Evolutionary conservation across 139 green algal species (phyloP).

Genomic region (Closterium sp.): DNA sequence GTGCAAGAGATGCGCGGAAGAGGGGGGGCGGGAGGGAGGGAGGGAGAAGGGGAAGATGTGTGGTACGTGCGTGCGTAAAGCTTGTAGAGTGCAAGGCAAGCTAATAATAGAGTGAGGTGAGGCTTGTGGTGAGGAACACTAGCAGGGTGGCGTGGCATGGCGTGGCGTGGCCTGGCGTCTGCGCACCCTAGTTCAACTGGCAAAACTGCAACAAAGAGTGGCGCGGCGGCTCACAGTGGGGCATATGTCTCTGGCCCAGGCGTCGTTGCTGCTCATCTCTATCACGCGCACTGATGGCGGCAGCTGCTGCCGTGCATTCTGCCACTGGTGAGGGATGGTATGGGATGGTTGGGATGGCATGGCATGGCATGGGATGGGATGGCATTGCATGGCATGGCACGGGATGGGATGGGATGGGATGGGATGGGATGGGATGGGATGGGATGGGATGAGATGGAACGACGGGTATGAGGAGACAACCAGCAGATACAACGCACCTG

Average conservation of each 20-base stretch:
- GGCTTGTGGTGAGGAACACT: no score
- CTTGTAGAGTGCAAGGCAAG: no score
- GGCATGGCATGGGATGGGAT: no score
- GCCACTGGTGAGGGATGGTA: slow-evolving; percentile 17
- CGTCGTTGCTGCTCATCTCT: slow-evolving; percentile 49
- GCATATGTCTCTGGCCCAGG: slow-evolving; percentile 47
- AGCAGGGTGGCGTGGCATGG: no score
- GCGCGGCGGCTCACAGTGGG: slow-evolving; percentile 10
- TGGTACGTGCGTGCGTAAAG: no score
- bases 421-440: background rate
- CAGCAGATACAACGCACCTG: background rate
- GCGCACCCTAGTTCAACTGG: background rate
- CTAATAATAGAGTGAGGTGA: no score
- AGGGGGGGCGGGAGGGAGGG: no score
- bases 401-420: background rate
- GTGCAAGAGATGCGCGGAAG: no score
- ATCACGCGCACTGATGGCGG: slow-evolving; percentile 34
- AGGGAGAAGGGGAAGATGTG: background rate
- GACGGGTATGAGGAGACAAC: background rate
- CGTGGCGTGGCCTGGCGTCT: no score
- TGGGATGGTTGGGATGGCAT: no score
- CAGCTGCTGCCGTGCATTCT: slow-evolving; percentile 26
- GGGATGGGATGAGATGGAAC: background rate
- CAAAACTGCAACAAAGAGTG: background rate
- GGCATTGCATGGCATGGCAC: no score